Evolutionary conservation across 495 filamentous ascomycete species (phyloP).

Genomic region (Penicillium lagena): DNA sequence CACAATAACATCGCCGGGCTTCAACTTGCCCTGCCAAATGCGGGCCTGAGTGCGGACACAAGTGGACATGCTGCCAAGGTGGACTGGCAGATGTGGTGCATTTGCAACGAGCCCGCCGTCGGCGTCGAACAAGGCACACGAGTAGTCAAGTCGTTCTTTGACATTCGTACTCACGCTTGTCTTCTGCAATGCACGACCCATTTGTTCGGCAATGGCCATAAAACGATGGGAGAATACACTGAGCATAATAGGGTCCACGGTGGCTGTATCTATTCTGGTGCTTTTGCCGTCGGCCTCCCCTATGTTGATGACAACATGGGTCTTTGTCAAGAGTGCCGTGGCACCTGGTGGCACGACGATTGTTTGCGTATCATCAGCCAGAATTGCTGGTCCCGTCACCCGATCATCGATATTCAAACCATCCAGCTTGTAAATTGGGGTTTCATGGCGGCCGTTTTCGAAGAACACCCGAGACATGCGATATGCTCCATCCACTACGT

Average conservation of each 20-base stretch:
- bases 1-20: conserved; percentile 86
- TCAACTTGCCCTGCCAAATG: conserved; percentile 80
- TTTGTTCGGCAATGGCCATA: conserved; percentile 41
- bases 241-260: conserved; percentile 69
- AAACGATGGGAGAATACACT: conserved; percentile 49
- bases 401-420: conserved; percentile 65
- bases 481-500: conserved; percentile 24
- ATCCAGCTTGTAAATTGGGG: conserved; percentile 75
- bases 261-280: conserved; percentile 22
- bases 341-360: conserved; percentile 82
- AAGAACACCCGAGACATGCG: conserved; percentile 32
- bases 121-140: conserved; percentile 34
- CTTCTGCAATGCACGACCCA: conserved; percentile 36
- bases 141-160: conserved; percentile 39
- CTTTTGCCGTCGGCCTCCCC: conserved; percentile 35
- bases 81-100: conserved; percentile 88
- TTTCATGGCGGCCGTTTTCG: conserved; percentile 58
- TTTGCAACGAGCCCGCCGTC: conserved; percentile 44
- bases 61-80: conserved; percentile 77
- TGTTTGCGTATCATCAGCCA: conserved; percentile 90
- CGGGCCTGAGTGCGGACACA: conserved; percentile 56
- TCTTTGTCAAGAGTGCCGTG: conserved; percentile 29
- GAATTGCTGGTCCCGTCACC: conserved; percentile 75
- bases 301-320: conserved; percentile 25
- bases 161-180: conserved; percentile 35